Conservation (phyloP, 1,284 basidiomycete genomes). For the Naganishia liquefaciens region DNA sequence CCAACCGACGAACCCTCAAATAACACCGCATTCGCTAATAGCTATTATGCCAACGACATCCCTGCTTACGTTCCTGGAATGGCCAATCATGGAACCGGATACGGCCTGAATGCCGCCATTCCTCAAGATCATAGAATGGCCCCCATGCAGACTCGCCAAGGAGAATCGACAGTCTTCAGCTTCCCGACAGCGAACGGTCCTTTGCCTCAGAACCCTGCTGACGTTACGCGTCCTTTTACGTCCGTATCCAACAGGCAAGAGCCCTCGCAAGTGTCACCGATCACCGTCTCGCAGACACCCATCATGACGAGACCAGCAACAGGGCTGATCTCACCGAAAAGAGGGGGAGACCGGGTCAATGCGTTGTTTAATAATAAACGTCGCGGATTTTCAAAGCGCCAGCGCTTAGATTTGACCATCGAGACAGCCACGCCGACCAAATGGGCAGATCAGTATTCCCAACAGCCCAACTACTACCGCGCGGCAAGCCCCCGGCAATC, state of each 20-base stretch:
- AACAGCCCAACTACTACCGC: not conserved
- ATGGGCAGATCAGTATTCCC: not conserved
- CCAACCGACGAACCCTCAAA: not conserved
- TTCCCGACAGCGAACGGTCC: not conserved
- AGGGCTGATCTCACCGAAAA: not conserved
- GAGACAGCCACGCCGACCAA: not conserved
- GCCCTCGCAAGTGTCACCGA: not conserved
- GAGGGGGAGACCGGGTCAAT: not conserved
- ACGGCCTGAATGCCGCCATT: not conserved
- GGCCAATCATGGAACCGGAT: not conserved
- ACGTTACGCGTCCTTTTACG: not conserved
- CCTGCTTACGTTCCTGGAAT: not conserved
- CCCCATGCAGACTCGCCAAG: not conserved
- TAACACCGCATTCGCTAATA: not conserved
- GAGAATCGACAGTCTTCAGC: not conserved
- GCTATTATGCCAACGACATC: not conserved
- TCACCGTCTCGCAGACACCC: not conserved
- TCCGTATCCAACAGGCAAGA: not conserved
- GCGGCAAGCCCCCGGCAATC: not conserved
- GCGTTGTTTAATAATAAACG: not conserved
- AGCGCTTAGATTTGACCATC: conserved; percentile 10
- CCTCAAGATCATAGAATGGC: not conserved
- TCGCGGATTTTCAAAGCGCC: not conserved
- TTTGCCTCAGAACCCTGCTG: not conserved
- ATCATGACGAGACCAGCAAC: not conserved